Evolutionary conservation across 495 filamentous ascomycete species (phyloP).

Genomic region (Talaromyces adpressus): DNA sequence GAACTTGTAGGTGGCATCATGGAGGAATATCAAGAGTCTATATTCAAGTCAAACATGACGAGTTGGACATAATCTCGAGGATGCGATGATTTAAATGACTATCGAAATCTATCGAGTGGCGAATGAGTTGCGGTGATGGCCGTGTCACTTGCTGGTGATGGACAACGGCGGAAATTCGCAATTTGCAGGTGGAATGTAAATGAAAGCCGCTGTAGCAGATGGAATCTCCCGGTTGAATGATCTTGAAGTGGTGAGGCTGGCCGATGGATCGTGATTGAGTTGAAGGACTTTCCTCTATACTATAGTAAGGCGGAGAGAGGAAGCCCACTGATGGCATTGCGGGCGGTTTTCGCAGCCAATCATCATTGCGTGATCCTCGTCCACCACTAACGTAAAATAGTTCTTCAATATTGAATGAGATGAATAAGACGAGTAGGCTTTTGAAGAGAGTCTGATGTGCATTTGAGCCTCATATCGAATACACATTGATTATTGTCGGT

Average conservation of each 20-base stretch:
- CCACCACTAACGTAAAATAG: background rate
- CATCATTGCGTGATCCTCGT: slow-evolving; percentile 10
- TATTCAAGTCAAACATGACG: slow-evolving; percentile 3
- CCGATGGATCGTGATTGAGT: background rate
- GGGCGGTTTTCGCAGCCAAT: slow-evolving; percentile 16
- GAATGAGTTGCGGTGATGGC: background rate
- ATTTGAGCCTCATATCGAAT: background rate
- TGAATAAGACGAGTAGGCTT: background rate
- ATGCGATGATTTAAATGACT: background rate
- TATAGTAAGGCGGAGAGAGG: background rate
- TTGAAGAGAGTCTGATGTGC: background rate
- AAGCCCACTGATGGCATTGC: slow-evolving; percentile 19
- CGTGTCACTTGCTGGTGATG: background rate
- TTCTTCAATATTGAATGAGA: background rate
- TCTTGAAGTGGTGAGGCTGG: background rate
- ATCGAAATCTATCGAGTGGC: slow-evolving; percentile 1
- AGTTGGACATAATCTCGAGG: slow-evolving; percentile 1
- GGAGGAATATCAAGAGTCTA: background rate
- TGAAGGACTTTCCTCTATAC: background rate
- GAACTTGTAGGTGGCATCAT: slow-evolving; percentile 27
- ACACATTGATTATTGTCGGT: background rate
- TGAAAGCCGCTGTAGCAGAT: background rate
- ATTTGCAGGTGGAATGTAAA: background rate
- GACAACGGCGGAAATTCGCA: background rate
- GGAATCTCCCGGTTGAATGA: background rate